These are phyloP conservation scores for Anisodus acutangulus DNA, from an alignment of 257 asterid species.

Conservation along the genomic window DNA sequence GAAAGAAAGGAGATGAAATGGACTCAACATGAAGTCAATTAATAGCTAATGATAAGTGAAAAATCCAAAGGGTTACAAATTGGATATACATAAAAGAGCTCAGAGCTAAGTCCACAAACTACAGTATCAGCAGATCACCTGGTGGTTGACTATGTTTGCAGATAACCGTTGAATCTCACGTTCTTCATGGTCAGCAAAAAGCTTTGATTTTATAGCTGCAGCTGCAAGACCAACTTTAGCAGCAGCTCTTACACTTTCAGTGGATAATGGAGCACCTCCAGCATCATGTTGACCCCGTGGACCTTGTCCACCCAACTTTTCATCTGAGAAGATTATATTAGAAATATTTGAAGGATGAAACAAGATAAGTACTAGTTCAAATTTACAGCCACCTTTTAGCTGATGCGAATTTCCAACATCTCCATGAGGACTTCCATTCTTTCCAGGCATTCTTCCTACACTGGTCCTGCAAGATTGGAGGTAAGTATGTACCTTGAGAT, in stretches of 20 bases:
- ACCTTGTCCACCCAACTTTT: constrained; percentile 48
- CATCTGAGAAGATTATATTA: constrained; percentile 39
- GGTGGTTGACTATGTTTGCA: constrained; percentile 93
- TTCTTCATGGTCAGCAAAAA: constrained; percentile 98
- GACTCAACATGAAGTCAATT: constrained; percentile 8
- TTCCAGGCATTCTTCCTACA: constrained; percentile 39
- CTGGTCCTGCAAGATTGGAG: constrained; percentile 32
- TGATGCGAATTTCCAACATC: constrained; percentile 45
- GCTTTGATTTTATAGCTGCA: constrained; percentile 91
- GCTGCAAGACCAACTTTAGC: constrained; percentile 95
- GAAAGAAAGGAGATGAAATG: constrained; percentile 21
- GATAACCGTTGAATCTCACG: constrained; percentile 97
- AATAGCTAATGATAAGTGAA: background rate
- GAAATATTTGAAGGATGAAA: constrained; percentile 20
- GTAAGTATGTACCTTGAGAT: background rate
- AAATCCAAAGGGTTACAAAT: background rate
- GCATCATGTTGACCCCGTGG: constrained; percentile 54
- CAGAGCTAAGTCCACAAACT: background rate
- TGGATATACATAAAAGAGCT: background rate
- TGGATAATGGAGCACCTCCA: constrained; percentile 59
- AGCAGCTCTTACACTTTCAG: constrained; percentile 73
- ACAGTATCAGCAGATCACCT: constrained; percentile 49
- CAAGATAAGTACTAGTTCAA: background rate
- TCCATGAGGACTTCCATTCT: constrained; percentile 56
- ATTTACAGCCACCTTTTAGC: constrained; percentile 48